A percentile compares a stretch with the other conserved stretches of the same genome.
Evolutionary conservation across 2,329 filamentous ascomycete genomes (phyloP).

Genomic region (Penicillium sp.): DNA sequence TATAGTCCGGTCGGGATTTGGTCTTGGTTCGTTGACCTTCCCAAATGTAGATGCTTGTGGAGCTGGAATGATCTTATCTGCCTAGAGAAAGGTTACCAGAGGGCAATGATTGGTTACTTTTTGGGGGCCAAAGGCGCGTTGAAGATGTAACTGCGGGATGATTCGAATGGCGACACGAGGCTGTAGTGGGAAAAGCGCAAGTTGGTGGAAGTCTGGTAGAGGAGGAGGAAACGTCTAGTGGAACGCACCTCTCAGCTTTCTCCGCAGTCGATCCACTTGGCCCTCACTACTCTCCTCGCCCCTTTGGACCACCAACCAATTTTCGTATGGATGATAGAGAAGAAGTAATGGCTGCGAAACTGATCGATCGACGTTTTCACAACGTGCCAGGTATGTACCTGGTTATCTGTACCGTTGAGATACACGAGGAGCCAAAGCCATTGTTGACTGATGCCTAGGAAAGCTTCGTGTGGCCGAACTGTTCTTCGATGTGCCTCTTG

Average conservation of each 20-base stretch:
- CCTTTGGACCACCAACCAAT: not conserved
- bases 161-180: not conserved
- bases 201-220: not conserved
- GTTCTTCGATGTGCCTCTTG: constrained; percentile 82
- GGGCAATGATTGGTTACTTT: not conserved
- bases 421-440: too few relatives aligned
- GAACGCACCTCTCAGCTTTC: constrained; percentile 6
- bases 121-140: not conserved
- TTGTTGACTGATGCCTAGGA: constrained; percentile 52
- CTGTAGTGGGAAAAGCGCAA: not conserved
- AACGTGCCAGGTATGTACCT: constrained; percentile 39
- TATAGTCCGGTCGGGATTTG: constrained; percentile 21
- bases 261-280: constrained; percentile 17
- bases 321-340: not conserved
- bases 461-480: constrained; percentile 76
- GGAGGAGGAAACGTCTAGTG: not conserved
- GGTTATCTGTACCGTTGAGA: not conserved
- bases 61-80: not conserved
- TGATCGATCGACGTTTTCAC: constrained; percentile 41
- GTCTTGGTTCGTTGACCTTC: constrained; percentile 18
- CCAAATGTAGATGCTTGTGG: constrained; percentile 6
- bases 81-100: not conserved
- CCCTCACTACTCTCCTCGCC: constrained; percentile 4
- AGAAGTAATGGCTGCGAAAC: constrained; percentile 33
- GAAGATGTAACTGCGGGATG: not conserved